Base-by-base conservation (phyloP, 257 asterid genomes). In the Ajuga chamaepitys region DNA sequence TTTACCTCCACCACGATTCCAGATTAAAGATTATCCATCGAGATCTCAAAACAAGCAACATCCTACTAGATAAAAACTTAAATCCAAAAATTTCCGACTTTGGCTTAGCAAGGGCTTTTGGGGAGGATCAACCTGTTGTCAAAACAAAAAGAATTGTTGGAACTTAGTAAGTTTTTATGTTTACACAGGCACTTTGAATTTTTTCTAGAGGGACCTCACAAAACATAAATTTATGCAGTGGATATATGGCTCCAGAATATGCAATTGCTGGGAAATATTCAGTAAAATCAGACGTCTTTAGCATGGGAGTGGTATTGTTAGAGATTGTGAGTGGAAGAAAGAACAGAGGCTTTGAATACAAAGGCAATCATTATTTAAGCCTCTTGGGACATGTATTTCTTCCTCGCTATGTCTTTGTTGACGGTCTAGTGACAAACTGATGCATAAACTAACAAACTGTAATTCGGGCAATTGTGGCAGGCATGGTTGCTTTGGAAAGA, bases 221-320 rank as follows among this genome's bases (percentile, higher is more conserved):
- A 41, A 2, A 9, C 8, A 56, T 41, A n/a, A 1, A 17, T 65
- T 42, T 21, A 20, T 77, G 57, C 77, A 83, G 86, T 65, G 88
- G 86, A 0, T 82, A 79, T 58, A 82, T 82, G 84, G 58, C 87
- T 41, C 87, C 82, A 5, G 85, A 79, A 48, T 82, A 79, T 12
- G 81, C 87, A 0, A 55, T 82, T 41, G 77, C 70, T 7, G 88
- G 88, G 9, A 75, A 77, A n/a, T 80, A 74, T 28, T 83, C 88
- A 7, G 56, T 70, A 41, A 83, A 77, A 64, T 80, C 88, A 2
- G 84, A 83, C 18, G 30, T 80, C 14, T 83, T 70, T 42, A 80
- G 86, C 61, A 1, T 83, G 20, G 88, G 86, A 22, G 88, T 83
- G 21, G 55, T 80, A 3, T 4, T 83, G 42, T 56, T 83, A 62